These are phyloP conservation scores for Sonneratia alba DNA, from an alignment of 345 rosid genomes.

Conservation along the genomic window DNA sequence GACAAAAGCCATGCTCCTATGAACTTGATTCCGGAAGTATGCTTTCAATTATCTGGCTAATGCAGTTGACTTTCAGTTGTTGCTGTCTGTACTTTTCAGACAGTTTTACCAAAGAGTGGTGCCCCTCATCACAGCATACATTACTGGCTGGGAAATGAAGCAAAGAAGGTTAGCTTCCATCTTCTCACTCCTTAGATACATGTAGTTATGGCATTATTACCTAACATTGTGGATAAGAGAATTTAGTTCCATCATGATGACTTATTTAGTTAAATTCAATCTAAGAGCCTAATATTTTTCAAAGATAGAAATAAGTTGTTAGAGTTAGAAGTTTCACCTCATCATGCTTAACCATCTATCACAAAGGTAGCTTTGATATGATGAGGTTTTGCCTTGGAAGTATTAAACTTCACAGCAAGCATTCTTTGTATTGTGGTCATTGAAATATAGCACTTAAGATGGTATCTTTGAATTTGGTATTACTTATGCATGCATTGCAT, in stretches of 20 bases:
- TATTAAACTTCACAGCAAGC: too few relatives aligned
- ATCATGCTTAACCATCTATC: too few relatives aligned
- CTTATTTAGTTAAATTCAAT: background rate
- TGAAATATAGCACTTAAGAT: background rate
- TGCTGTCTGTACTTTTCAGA: slow-evolving; percentile 30
- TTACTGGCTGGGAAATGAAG: slow-evolving; percentile 74
- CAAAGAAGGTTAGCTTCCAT: slow-evolving; percentile 35
- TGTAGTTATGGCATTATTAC: background rate
- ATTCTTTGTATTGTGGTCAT: too few relatives aligned
- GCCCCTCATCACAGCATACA: slow-evolving; percentile 56
- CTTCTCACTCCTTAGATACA: slow-evolving; percentile 1
- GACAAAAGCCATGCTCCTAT: background rate
- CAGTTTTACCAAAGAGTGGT: slow-evolving; percentile 40
- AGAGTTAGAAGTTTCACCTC: too few relatives aligned
- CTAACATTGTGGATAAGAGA: background rate
- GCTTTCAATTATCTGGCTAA: background rate
- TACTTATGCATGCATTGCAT: background rate
- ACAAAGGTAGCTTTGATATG: too few relatives aligned
- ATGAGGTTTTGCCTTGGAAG: too few relatives aligned
- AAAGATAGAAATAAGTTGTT: too few relatives aligned
- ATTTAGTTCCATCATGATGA: background rate
- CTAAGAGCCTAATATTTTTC: too few relatives aligned
- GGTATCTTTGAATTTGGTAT: background rate
- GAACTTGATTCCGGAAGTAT: background rate
- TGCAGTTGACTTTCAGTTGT: background rate